These are phyloP conservation scores for Fonsecaea multimorphosa DNA, from an alignment of 2,329 filamentous ascomycete species.

Conservation along the genomic window DNA sequence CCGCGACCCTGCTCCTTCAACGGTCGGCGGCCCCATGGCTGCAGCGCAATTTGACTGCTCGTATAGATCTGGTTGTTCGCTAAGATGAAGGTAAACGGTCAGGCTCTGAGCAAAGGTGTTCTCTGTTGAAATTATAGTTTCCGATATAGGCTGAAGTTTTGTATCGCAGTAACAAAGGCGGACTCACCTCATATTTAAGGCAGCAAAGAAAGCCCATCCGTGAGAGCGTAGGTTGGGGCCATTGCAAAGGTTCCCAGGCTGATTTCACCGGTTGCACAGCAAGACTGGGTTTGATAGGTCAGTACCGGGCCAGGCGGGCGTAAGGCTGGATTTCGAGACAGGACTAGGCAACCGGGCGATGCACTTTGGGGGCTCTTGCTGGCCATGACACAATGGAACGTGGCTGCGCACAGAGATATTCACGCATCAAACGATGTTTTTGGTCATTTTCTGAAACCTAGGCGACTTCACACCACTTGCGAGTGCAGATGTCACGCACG, in stretches of 20 bases:
- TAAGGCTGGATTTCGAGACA: constrained; percentile 5
- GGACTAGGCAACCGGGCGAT: not conserved
- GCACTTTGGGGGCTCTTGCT: not conserved
- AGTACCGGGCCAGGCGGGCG: not conserved
- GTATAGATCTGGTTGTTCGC: too few relatives aligned
- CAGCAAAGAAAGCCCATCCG: too few relatives aligned
- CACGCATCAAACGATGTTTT: not conserved
- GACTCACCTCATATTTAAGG: too few relatives aligned
- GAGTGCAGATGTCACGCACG: not conserved
- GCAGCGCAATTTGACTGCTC: not conserved
- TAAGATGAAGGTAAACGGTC: too few relatives aligned
- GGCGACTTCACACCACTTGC: not conserved
- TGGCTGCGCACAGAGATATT: not conserved
- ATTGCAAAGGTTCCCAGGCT: too few relatives aligned
- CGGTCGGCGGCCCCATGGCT: not conserved
- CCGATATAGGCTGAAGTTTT: too few relatives aligned
- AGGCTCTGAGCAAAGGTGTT: too few relatives aligned
- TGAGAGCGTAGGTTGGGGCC: too few relatives aligned
- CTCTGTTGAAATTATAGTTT: too few relatives aligned
- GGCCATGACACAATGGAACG: not conserved
- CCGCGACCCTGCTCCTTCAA: not conserved
- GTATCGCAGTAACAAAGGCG: too few relatives aligned
- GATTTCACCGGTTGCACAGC: too few relatives aligned
- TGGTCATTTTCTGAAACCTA: not conserved
- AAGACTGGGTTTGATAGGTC: not conserved